A percentile compares a stretch with the other conserved stretches of the same genome.
These are phyloP conservation scores for Wickerhamomyces sp. DNA, from an alignment of 1,139 yeast species.

Conservation along the genomic window DNA sequence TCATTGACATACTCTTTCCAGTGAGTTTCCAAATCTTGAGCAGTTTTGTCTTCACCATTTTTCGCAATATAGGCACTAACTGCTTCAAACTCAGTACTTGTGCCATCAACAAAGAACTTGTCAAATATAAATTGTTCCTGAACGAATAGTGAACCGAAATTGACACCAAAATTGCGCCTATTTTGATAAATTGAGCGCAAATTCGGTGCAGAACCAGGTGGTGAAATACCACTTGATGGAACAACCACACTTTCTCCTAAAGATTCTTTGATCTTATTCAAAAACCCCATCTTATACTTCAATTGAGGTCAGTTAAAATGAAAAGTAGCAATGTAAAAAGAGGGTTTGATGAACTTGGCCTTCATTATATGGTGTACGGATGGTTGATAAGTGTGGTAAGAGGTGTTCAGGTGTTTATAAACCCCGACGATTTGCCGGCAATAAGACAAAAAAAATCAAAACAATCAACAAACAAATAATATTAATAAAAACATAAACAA, in stretches of 20 bases:
- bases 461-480: too few relatives aligned
- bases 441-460: too few relatives aligned
- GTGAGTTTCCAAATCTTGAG: slow-evolving; percentile 55
- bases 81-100: slow-evolving; percentile 74
- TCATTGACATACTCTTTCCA: slow-evolving; percentile 65
- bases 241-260: slow-evolving; percentile 2
- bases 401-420: too few relatives aligned
- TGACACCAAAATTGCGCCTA: slow-evolving; percentile 78
- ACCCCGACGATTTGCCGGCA: too few relatives aligned
- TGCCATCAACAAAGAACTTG: slow-evolving; percentile 46
- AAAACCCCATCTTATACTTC: slow-evolving; percentile 3
- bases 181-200: slow-evolving; percentile 46
- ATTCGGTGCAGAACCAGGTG: slow-evolving; percentile 23
- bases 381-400: too few relatives aligned
- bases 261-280: slow-evolving; percentile 13
- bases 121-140: slow-evolving; percentile 74
- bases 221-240: slow-evolving; percentile 28
- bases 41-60: slow-evolving; percentile 53
- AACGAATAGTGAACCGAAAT: slow-evolving; percentile 80
- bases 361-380: too few relatives aligned
- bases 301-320: too few relatives aligned
- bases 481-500: too few relatives aligned
- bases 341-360: too few relatives aligned
- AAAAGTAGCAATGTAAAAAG: too few relatives aligned
- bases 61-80: slow-evolving; percentile 43